Evolutionary conservation across 208 protist species (phyloP).

Genomic region (Trypanosoma melophagium): DNA sequence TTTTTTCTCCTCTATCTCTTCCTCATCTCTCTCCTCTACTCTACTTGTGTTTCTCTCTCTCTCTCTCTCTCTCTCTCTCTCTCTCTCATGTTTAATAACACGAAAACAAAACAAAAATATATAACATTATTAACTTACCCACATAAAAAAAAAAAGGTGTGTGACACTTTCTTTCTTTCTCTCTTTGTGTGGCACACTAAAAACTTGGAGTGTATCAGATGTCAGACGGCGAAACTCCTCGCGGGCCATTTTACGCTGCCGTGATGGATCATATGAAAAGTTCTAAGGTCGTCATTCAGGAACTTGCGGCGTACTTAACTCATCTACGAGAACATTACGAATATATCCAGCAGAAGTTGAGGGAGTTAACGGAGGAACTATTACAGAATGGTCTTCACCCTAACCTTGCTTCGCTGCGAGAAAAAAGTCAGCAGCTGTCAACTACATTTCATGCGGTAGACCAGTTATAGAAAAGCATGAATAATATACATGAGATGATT

Average conservation of each 20-base stretch:
- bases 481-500: constrained; percentile 20
- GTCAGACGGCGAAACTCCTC: not conserved
- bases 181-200: no score
- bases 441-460: constrained; percentile 7
- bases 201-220: no score
- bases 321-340: constrained; percentile 2
- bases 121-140: no score
- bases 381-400: not conserved
- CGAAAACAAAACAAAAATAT: no score
- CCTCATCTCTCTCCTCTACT: no score
- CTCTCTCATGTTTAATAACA: no score
- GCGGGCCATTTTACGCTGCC: not conserved
- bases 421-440: constrained; percentile 9
- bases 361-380: constrained; percentile 5
- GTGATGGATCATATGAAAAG: constrained; percentile 5
- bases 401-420: not conserved
- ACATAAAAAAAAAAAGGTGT: no score
- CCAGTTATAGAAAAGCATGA: constrained; percentile 12
- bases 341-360: not conserved
- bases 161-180: no score
- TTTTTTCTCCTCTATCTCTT: no score
- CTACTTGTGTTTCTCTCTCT: no score
- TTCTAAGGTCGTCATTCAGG: not conserved
- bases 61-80: no score
- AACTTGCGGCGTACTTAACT: constrained; percentile 6